phyloP scores from a whole-genome alignment of 2,329 filamentous ascomycete species.

The Hypoxylon sp. region DNA sequence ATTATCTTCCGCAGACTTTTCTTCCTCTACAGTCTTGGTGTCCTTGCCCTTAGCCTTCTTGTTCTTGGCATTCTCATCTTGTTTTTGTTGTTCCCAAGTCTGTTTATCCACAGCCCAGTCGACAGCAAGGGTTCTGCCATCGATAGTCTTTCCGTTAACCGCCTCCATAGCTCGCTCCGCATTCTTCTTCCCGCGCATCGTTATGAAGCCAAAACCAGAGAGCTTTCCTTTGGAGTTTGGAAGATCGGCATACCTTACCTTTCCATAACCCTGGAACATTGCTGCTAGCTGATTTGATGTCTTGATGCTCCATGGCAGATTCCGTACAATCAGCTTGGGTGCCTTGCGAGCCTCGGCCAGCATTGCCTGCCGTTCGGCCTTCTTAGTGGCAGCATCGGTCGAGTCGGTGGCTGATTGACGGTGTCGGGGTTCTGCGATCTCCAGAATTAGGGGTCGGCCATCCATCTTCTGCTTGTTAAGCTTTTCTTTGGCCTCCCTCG shows the following conservation, averaged over 20 bases:
- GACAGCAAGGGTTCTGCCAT: constrained; percentile 87
- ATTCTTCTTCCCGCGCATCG: constrained; percentile 86
- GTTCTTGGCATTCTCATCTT: constrained; percentile 54
- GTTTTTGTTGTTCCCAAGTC: constrained; percentile 78
- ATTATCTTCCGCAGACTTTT: constrained; percentile 47
- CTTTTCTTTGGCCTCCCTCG: constrained; percentile 79
- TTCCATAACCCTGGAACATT: constrained; percentile 87
- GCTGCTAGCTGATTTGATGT: constrained; percentile 79
- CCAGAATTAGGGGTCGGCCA: constrained; percentile 83
- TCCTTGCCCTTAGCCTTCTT: constrained; percentile 38
- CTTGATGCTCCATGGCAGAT: constrained; percentile 96
- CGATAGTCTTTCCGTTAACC: constrained; percentile 89
- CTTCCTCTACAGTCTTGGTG: constrained; percentile 41
- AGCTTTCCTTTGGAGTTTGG: constrained; percentile 81
- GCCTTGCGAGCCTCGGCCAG: constrained; percentile 67
- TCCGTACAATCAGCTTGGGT: constrained; percentile 86
- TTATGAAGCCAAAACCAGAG: constrained; percentile 91
- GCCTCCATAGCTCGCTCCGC: constrained; percentile 86
- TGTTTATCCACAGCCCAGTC: constrained; percentile 97
- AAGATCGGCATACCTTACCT: constrained; percentile 86
- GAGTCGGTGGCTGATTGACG: constrained; percentile 53
- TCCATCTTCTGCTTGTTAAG: constrained; percentile 81
- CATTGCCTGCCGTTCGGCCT: constrained; percentile 66
- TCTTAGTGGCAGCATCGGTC: constrained; percentile 61
- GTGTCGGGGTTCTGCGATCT: constrained; percentile 86